Evolutionary conservation across 2,329 filamentous ascomycete species (phyloP).

Genomic region (Atkinsonella texensis): DNA sequence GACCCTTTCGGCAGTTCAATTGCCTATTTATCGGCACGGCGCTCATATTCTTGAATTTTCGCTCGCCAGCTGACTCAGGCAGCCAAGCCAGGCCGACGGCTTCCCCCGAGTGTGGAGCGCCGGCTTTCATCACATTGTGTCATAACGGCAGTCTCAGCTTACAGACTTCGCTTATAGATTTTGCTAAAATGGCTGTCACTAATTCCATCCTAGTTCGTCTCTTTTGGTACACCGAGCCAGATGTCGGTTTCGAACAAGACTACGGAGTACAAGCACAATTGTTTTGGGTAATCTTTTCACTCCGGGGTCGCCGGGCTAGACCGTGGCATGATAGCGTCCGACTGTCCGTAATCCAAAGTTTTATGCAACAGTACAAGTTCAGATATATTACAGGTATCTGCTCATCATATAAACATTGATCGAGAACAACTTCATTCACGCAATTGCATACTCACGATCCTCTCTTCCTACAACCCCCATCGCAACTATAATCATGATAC

Average conservation of each 20-base stretch:
- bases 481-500: constrained; percentile 6
- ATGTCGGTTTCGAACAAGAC: not conserved
- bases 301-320: not conserved
- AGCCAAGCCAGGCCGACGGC: no score
- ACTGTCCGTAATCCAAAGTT: no score
- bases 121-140: no score
- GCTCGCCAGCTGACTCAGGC: no score
- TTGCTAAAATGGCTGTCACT: not conserved
- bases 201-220: not conserved
- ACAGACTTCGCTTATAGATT: not conserved
- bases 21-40: no score
- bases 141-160: not conserved
- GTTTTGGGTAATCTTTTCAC: not conserved
- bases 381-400: not conserved
- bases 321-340: not conserved
- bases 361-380: not conserved
- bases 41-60: no score
- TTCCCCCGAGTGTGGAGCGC: no score
- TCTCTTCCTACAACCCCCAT: not conserved
- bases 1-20: no score
- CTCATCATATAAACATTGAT: not conserved
- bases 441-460: not conserved
- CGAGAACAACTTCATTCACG: not conserved
- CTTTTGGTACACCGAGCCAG: not conserved
- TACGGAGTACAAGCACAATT: not conserved